Percentiles rank a stretch among this genome's conserved stretches.
phyloP scores from a whole-genome alignment of 2,329 filamentous ascomycete genomes.

The Fusarium brevicatenulatum region DNA sequence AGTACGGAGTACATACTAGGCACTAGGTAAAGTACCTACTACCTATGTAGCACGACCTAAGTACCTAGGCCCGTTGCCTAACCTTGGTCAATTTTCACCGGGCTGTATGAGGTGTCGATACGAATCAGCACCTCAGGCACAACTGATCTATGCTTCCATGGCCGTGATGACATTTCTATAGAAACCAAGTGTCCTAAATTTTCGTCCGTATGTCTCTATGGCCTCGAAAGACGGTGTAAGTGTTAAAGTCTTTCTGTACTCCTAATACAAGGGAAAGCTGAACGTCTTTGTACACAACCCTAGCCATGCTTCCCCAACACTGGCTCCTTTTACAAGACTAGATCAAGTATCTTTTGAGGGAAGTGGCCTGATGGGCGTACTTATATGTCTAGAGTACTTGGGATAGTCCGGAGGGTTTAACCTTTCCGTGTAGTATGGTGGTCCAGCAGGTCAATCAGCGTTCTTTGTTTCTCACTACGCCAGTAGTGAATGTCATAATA shows the following conservation, averaged over 20 bases:
- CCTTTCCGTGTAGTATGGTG: neutral
- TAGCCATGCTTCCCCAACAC: neutral
- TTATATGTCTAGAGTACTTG: neutral
- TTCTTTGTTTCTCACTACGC: neutral
- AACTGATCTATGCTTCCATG: neutral
- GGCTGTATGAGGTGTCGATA: neutral
- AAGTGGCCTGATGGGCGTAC: neutral
- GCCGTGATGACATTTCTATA: neutral
- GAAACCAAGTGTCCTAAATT: neutral
- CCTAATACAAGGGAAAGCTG: neutral
- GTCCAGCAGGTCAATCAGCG: neutral
- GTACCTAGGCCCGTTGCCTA: neutral
- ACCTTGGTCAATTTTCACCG: neutral
- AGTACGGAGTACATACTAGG: no score
- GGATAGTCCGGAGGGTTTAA: neutral
- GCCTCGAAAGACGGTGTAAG: slow-evolving; percentile 21
- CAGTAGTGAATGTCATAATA: neutral
- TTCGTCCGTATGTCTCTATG: neutral
- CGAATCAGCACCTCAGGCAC: neutral
- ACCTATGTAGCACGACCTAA: no score
- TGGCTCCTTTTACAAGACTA: neutral
- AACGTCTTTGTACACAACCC: neutral
- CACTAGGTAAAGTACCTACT: no score
- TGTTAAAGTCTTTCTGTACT: neutral
- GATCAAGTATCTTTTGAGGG: neutral